Conservation (phyloP, 1,284 basidiomycete genomes). For the Cryptococcus amylolentus region DNA sequence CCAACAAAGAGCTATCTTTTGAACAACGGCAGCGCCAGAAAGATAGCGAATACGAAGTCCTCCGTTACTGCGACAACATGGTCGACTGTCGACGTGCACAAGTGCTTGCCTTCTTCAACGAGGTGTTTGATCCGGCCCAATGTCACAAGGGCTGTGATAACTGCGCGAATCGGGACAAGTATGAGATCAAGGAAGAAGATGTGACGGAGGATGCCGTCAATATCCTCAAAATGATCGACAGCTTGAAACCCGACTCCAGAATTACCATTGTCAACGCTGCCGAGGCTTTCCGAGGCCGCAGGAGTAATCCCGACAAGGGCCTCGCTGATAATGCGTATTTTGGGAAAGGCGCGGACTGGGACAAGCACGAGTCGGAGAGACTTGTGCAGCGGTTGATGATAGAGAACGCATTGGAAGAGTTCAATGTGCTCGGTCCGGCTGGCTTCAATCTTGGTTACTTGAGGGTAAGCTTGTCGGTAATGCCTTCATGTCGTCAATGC, state of each 20-base stretch:
- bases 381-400: conserved; percentile 43
- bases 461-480: conserved; percentile 28
- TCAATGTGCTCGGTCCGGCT: conserved; percentile 29
- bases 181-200: conserved; percentile 32
- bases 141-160: conserved; percentile 49
- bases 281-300: conserved; percentile 42
- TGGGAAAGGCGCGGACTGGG: conserved; percentile 42
- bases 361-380: conserved; percentile 38
- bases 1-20: conserved; percentile 43
- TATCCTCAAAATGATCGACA: conserved; percentile 37
- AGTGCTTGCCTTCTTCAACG: conserved; percentile 59
- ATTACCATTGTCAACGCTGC: conserved; percentile 44
- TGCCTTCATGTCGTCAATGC: neutral
- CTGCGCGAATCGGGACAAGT: conserved; percentile 37
- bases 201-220: conserved; percentile 37
- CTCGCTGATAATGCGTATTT: conserved; percentile 34
- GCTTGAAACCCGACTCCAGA: conserved; percentile 22
- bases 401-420: conserved; percentile 40
- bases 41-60: conserved; percentile 59
- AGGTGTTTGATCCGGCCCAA: conserved; percentile 42
- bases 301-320: conserved; percentile 28
- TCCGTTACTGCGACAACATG: conserved; percentile 73
- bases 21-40: conserved; percentile 61
- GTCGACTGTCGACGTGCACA: conserved; percentile 83
- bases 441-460: conserved; percentile 48